Conservation (phyloP, 1,284 basidiomycete species). For the Ustilago esculenta region DNA sequence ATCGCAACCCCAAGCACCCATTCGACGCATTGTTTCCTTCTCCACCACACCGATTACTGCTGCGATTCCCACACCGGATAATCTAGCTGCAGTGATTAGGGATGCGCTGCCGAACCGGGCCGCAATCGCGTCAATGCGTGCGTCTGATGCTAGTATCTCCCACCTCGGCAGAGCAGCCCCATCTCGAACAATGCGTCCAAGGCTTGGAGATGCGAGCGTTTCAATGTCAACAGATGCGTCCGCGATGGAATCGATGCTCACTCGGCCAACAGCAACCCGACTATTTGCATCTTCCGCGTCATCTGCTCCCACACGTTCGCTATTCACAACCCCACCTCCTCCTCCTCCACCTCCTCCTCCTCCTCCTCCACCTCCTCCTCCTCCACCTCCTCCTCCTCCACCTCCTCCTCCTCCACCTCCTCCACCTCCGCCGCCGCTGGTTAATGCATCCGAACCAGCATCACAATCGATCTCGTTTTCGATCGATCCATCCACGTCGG, state of each 20-base stretch:
- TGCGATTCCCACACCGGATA: not conserved
- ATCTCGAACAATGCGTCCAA: constrained; percentile 1
- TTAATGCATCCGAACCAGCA: too few species aligned
- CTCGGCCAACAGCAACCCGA: too few species aligned
- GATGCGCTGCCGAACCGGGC: too few species aligned
- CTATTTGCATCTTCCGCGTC: too few species aligned
- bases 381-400: not conserved
- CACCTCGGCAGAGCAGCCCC: not conserved
- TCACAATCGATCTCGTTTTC: not conserved
- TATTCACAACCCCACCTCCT: too few species aligned
- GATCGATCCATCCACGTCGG: not conserved
- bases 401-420: not conserved
- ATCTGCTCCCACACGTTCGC: too few species aligned
- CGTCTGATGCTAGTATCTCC: not conserved
- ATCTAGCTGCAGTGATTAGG: too few species aligned
- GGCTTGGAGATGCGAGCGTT: not conserved
- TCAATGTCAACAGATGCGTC: not conserved
- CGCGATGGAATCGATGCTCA: too few species aligned
- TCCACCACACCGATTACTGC: too few species aligned
- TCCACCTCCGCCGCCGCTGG: too few species aligned
- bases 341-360: not conserved
- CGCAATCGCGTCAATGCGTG: not conserved
- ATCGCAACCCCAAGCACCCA: not conserved
- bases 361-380: too few species aligned
- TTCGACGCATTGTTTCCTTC: constrained; percentile 3